These are phyloP conservation scores for Aechmea fasciata DNA, from an alignment of 176 grass and related monocot genomes.

Conservation along the genomic window DNA sequence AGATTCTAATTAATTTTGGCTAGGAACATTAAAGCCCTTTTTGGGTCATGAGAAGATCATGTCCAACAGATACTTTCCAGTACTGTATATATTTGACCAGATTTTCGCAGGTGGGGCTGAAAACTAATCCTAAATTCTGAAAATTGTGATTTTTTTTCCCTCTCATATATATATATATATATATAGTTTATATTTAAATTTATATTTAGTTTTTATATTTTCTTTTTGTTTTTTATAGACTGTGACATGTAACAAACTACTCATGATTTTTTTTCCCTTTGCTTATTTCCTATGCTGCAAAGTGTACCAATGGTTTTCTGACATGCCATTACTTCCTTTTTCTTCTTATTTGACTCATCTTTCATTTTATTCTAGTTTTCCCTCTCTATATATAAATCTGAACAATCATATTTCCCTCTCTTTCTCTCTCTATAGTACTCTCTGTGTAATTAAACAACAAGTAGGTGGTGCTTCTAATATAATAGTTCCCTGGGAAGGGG, in stretches of 20 bases:
- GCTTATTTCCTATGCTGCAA: slow-evolving; percentile 37
- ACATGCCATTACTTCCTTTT: slow-evolving; percentile 14
- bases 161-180: slow-evolving; percentile 9
- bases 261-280: slow-evolving; percentile 49
- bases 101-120: slow-evolving; percentile 4
- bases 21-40: slow-evolving; percentile 29
- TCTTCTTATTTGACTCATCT: slow-evolving; percentile 13
- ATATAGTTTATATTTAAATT: slow-evolving; percentile 17
- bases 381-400: slow-evolving; percentile 14
- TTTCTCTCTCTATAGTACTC: neutral
- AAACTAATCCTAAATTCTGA: slow-evolving; percentile 7
- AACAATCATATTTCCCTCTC: slow-evolving; percentile 3
- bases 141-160: slow-evolving; percentile 13
- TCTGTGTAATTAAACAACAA: neutral
- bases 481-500: neutral
- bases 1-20: slow-evolving; percentile 14
- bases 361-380: neutral
- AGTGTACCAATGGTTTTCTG: slow-evolving; percentile 37
- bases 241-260: slow-evolving; percentile 79
- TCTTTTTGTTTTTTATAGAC: slow-evolving; percentile 24
- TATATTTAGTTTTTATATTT: slow-evolving; percentile 25
- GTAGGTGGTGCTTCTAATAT: neutral
- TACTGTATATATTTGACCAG: slow-evolving; percentile 44
- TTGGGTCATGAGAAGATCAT: slow-evolving; percentile 22
- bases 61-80: slow-evolving; percentile 17